Conservation (phyloP, 352 stramenopile species). For the Phytophthora pseudosyringae region DNA sequence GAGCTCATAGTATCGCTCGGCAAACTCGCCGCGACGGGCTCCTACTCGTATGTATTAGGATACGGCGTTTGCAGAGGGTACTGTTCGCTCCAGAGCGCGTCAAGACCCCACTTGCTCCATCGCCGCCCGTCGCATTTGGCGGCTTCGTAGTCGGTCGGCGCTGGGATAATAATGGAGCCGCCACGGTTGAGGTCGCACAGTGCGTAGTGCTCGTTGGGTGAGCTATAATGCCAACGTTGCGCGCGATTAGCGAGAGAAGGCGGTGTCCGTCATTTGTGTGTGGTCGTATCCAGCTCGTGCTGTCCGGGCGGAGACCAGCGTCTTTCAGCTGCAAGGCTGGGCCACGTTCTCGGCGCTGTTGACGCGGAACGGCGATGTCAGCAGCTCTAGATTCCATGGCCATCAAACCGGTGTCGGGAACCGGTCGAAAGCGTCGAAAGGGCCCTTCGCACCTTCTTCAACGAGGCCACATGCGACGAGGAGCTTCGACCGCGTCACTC, state of each 20-base stretch:
- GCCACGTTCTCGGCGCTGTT: too few species aligned
- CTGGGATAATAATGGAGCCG: background rate
- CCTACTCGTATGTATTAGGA: too few species aligned
- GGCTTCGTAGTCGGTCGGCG: constrained; percentile 5
- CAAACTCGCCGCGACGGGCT: too few species aligned
- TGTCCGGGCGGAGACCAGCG: background rate
- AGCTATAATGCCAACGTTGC: background rate
- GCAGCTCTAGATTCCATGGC: background rate
- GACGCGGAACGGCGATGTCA: too few species aligned
- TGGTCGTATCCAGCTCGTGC: background rate
- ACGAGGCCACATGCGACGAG: constrained; percentile 33
- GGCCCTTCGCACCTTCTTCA: constrained; percentile 22
- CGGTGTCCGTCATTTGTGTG: background rate
- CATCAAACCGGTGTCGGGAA: background rate
- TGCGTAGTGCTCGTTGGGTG: background rate
- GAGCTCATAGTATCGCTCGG: too few species aligned
- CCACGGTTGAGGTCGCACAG: background rate
- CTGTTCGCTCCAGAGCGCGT: background rate
- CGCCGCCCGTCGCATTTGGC: constrained; percentile 1
- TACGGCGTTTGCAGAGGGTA: too few species aligned
- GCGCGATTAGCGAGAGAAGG: background rate
- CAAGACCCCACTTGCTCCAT: constrained; percentile 1
- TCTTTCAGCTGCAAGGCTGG: too few species aligned
- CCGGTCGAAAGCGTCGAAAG: constrained; percentile 16
- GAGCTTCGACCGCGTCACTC: constrained; percentile 14